phyloP scores from a whole-genome alignment of 768 basidiomycete species.

The Nidula microcarpa region DNA sequence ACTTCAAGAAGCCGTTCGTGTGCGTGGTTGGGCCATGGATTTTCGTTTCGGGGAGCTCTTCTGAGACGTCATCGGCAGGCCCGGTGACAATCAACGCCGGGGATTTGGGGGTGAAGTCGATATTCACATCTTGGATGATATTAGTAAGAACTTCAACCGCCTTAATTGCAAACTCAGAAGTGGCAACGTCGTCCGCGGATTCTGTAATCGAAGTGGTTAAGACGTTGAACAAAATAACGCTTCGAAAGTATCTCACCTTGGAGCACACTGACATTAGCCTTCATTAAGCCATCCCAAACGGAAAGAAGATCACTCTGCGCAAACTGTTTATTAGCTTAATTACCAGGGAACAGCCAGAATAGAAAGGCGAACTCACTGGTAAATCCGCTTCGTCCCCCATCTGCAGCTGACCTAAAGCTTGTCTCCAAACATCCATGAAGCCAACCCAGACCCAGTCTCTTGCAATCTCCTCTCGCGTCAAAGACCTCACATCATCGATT shows the following conservation, averaged over 20 bases:
- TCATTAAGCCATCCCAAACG: slow-evolving; percentile 58
- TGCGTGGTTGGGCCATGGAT: slow-evolving; percentile 9
- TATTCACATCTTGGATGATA: slow-evolving; percentile 42
- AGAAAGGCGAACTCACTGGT: slow-evolving; percentile 41
- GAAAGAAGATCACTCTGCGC: slow-evolving; percentile 42
- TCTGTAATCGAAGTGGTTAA: slow-evolving; percentile 25
- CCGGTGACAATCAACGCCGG: neutral
- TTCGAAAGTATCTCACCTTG: slow-evolving; percentile 31
- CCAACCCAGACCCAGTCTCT: slow-evolving; percentile 49
- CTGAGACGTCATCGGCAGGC: neutral
- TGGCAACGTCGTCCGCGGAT: slow-evolving; percentile 33
- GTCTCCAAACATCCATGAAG: slow-evolving; percentile 52
- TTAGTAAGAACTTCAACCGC: slow-evolving; percentile 41
- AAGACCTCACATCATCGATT: slow-evolving; percentile 49
- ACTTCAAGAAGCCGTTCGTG: slow-evolving; percentile 46
- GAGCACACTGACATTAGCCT: slow-evolving; percentile 40
- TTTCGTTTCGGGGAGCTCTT: neutral
- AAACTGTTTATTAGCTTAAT: neutral
- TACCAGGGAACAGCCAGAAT: neutral
- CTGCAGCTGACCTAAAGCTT: slow-evolving; percentile 38
- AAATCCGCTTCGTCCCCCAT: slow-evolving; percentile 39
- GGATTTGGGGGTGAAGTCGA: slow-evolving; percentile 34
- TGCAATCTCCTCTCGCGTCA: slow-evolving; percentile 56
- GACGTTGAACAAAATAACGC: neutral
- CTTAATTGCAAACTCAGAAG: slow-evolving; percentile 33